These are phyloP conservation scores for Macadamia tetraphylla DNA, from an alignment of 164 flowering plant species.

Conservation along the genomic window DNA sequence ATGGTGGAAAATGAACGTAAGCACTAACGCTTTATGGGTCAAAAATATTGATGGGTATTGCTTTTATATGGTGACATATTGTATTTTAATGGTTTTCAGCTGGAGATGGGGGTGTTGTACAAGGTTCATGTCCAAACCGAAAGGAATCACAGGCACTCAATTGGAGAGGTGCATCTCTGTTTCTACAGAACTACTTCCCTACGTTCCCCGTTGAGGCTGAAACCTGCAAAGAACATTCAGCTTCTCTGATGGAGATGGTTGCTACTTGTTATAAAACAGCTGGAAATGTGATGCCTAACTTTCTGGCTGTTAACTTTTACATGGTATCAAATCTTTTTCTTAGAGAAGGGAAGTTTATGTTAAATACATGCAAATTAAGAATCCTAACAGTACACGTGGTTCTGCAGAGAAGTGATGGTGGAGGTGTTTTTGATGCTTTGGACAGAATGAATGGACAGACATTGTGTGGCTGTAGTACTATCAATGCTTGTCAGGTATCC, in stretches of 20 bases:
- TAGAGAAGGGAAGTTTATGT: neutral
- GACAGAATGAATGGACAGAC: conserved; percentile 88
- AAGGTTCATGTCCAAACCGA: conserved; percentile 79
- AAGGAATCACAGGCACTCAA: conserved; percentile 73
- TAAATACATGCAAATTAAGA: neutral
- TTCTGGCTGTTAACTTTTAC: conserved; percentile 90
- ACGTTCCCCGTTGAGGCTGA: conserved; percentile 64
- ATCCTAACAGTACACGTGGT: conserved; percentile 18
- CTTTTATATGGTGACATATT: neutral
- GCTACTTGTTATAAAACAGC: conserved; percentile 80
- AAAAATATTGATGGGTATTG: neutral
- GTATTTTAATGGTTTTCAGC: conserved; percentile 45
- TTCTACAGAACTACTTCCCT: conserved; percentile 85
- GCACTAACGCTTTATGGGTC: conserved; percentile 17
- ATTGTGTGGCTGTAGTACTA: conserved; percentile 73
- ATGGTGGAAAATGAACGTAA: conserved; percentile 91
- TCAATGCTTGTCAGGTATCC: conserved; percentile 66
- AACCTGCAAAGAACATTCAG: conserved; percentile 87
- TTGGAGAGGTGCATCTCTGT: conserved; percentile 67
- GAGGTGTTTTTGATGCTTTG: conserved; percentile 77
- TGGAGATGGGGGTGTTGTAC: conserved; percentile 84
- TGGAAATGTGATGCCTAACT: conserved; percentile 82
- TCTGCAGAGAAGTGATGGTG: conserved; percentile 94
- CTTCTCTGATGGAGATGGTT: conserved; percentile 64
- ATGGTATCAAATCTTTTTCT: conserved; percentile 49